Evolutionary conservation across 345 rosid species (phyloP).

Genomic region (Rhodomyrtus tomentosa): DNA sequence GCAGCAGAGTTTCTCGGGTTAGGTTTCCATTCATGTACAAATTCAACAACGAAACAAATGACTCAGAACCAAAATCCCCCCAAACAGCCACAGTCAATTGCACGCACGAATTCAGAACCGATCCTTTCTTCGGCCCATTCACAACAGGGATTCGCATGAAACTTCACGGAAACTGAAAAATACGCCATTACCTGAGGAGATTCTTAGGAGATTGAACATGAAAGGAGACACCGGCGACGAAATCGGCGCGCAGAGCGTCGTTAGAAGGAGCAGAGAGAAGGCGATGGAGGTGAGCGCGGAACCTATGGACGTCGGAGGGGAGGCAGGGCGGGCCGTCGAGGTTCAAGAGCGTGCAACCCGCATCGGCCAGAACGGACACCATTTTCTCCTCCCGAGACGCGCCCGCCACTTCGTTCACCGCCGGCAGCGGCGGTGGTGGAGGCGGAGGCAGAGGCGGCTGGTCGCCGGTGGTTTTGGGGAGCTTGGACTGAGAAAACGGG

Average conservation of each 20-base stretch:
- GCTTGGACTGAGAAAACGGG: constrained; percentile 27
- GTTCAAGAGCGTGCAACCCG: constrained; percentile 59
- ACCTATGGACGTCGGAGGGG: constrained; percentile 44
- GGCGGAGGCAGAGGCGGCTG: constrained; percentile 8
- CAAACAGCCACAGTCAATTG: not conserved
- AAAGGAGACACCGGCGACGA: constrained; percentile 40
- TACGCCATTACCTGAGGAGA: constrained; percentile 35
- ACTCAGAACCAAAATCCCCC: not conserved
- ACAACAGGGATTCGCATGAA: not conserved
- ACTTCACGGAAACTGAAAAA: not conserved
- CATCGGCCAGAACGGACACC: constrained; percentile 54
- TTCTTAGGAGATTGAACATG: constrained; percentile 40
- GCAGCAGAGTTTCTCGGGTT: not conserved
- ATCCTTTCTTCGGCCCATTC: not conserved
- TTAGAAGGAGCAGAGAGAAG: constrained; percentile 32
- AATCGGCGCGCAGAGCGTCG: constrained; percentile 27
- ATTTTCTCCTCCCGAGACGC: constrained; percentile 26
- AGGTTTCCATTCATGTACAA: not conserved
- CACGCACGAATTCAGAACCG: not conserved
- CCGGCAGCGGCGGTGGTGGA: not conserved
- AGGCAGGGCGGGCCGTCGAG: constrained; percentile 54
- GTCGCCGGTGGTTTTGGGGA: constrained; percentile 18
- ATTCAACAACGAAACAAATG: not conserved
- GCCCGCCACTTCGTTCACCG: not conserved
- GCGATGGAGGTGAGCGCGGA: constrained; percentile 51